Conservation (phyloP, 163 green algal species). For the Chlamydomonas reinhardtii region DNA sequence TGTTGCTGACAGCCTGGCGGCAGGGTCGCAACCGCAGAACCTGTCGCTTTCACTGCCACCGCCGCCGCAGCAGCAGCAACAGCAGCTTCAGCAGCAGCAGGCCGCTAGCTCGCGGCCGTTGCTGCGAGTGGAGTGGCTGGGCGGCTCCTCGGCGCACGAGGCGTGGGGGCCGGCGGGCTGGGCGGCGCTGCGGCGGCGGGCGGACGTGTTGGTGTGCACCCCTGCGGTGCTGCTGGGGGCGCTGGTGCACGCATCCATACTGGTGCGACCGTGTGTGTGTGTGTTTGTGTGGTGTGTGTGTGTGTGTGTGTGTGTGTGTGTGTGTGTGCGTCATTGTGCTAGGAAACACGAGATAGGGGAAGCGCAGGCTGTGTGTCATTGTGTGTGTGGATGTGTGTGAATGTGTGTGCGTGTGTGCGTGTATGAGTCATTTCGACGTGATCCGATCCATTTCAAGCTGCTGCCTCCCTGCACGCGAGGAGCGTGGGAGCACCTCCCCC, state of each 20-base stretch:
- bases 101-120: no score
- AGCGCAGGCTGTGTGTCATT: no score
- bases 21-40: no score
- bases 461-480: no score
- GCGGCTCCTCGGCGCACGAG: neutral
- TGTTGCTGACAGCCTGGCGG: no score
- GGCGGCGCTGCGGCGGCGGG: neutral
- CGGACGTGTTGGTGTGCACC: slow-evolving; percentile 48
- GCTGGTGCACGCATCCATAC: slow-evolving; percentile 47
- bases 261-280: slow-evolving; percentile 8
- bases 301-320: neutral
- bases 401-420: no score
- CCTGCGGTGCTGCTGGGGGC: slow-evolving; percentile 52
- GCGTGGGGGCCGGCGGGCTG: neutral
- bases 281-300: neutral
- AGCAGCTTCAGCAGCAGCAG: no score
- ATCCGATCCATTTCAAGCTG: no score
- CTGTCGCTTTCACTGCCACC: neutral
- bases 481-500: no score
- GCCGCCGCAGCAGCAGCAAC: neutral
- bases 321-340: neutral
- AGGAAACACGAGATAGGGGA: no score
- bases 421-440: no score
- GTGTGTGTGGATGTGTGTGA: no score
- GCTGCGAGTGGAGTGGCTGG: slow-evolving; percentile 11